Evolutionary conservation across 139 green algal species (phyloP).

Genomic region (Chloropicon primus): DNA sequence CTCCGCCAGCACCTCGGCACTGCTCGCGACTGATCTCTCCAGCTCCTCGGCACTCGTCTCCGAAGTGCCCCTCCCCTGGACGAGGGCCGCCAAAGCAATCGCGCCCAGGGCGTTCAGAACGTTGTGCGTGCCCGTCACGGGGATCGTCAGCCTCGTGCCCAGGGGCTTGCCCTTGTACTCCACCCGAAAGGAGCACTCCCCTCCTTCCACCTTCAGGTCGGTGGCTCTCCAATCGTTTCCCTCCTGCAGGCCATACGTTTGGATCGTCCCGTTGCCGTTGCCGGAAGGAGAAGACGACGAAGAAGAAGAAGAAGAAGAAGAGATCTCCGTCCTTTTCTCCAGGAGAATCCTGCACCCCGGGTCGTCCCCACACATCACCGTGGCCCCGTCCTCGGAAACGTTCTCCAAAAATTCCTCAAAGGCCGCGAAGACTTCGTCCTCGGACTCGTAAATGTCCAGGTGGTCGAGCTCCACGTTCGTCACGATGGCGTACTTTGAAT

Average conservation of each 20-base stretch:
- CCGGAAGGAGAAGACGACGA: background rate
- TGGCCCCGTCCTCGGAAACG: background rate
- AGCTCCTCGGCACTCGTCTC: background rate
- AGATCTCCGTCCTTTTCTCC: background rate
- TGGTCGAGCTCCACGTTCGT: constrained; percentile 39
- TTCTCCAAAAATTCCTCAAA: background rate
- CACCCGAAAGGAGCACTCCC: background rate
- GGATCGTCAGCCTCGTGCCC: background rate
- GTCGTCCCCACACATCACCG: background rate
- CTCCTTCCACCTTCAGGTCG: background rate
- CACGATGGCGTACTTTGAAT: constrained; percentile 18
- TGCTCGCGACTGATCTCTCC: too few relatives aligned
- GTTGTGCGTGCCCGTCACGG: background rate
- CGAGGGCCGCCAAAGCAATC: background rate
- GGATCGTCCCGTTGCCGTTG: background rate
- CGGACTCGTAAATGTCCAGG: constrained; percentile 15
- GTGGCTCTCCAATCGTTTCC: background rate
- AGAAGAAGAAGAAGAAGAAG: background rate
- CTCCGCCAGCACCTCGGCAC: background rate
- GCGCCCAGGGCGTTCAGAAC: background rate
- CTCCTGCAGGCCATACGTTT: background rate
- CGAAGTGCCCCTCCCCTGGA: background rate
- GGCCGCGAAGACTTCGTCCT: background rate
- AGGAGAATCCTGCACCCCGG: background rate
- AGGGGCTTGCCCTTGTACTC: background rate